Conservation (phyloP, 1,284 basidiomycete species). For the Ustanciosporium gigantosporum region DNA sequence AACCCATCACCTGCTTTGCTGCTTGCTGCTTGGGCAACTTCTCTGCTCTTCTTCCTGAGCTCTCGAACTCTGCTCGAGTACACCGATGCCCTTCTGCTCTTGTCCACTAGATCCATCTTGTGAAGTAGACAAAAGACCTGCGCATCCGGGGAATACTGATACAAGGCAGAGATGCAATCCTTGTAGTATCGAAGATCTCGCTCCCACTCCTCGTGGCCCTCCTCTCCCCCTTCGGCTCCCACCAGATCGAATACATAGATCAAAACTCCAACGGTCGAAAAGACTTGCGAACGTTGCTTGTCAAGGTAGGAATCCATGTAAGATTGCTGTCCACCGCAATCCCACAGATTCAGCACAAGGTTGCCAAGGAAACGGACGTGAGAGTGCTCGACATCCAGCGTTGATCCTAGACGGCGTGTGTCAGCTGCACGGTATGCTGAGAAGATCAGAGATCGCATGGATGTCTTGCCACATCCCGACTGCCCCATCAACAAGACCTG, state of each 20-base stretch:
- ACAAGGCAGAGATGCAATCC: slow-evolving; percentile 52
- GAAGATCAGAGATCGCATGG: slow-evolving; percentile 98
- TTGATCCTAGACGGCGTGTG: slow-evolving; percentile 88
- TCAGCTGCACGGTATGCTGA: slow-evolving; percentile 91
- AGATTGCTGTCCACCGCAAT: slow-evolving; percentile 95
- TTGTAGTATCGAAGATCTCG: slow-evolving; percentile 57
- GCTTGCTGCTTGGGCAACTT: slow-evolving; percentile 31
- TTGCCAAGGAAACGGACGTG: slow-evolving; percentile 95
- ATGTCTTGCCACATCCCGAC: slow-evolving; percentile 72
- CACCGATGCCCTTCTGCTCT: slow-evolving; percentile 66
- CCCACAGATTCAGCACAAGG: slow-evolving; percentile 92
- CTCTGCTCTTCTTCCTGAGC: slow-evolving; percentile 44
- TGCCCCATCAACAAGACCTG: slow-evolving; percentile 58
- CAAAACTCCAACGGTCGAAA: slow-evolving; percentile 90
- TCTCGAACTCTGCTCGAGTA: slow-evolving; percentile 66
- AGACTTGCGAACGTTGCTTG: slow-evolving; percentile 86
- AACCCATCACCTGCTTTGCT: slow-evolving; percentile 59
- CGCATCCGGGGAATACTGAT: slow-evolving; percentile 66
- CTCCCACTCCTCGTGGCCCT: slow-evolving; percentile 65
- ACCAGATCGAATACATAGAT: slow-evolving; percentile 96
- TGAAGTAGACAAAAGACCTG: slow-evolving; percentile 89
- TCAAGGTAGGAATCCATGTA: slow-evolving; percentile 97
- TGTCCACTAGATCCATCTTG: slow-evolving; percentile 84
- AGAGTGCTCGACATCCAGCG: slow-evolving; percentile 96
- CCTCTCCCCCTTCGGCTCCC: slow-evolving; percentile 42